These are phyloP conservation scores for Lachnellula hyalina DNA, from an alignment of 2,329 filamentous ascomycete species.

Conservation along the genomic window DNA sequence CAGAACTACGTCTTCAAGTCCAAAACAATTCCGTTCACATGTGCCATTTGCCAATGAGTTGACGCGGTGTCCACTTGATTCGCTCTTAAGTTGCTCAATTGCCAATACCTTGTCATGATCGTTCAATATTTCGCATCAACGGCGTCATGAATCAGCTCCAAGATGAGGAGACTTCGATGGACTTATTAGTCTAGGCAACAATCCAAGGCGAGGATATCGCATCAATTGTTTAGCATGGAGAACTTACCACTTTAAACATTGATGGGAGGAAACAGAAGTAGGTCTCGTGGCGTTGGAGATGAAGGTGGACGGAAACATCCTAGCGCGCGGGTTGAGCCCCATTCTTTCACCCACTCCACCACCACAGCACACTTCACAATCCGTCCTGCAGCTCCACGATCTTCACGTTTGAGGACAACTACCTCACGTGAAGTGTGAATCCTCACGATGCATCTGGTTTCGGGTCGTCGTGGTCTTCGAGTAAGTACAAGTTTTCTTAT, in stretches of 20 bases:
- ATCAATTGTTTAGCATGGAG: too few species aligned
- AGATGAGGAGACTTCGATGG: too few species aligned
- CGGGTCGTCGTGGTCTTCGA: neutral
- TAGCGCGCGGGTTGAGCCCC: neutral
- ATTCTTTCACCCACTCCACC: neutral
- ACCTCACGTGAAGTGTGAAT: neutral
- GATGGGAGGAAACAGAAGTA: too few species aligned
- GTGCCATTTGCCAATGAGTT: slow-evolving; percentile 45
- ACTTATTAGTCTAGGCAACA: too few species aligned
- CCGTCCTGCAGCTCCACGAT: neutral
- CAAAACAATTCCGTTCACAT: slow-evolving; percentile 35
- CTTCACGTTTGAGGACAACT: neutral
- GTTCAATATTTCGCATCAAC: slow-evolving; percentile 40
- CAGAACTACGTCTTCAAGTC: slow-evolving; percentile 36
- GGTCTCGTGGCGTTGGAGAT: neutral
- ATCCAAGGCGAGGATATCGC: slow-evolving; percentile 5
- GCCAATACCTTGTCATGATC: slow-evolving; percentile 48
- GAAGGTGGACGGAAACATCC: neutral
- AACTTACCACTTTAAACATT: too few species aligned
- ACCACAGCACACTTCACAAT: too few species aligned
- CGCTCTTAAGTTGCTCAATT: slow-evolving; percentile 45
- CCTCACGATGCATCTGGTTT: neutral
- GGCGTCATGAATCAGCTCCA: slow-evolving; percentile 13
- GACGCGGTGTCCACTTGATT: slow-evolving; percentile 52
- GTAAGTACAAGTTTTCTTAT: slow-evolving; percentile 7